Percentiles rank a stretch among this genome's conserved stretches.
Evolutionary conservation across 768 basidiomycete species (phyloP).

Genomic region (Suillus paluster): DNA sequence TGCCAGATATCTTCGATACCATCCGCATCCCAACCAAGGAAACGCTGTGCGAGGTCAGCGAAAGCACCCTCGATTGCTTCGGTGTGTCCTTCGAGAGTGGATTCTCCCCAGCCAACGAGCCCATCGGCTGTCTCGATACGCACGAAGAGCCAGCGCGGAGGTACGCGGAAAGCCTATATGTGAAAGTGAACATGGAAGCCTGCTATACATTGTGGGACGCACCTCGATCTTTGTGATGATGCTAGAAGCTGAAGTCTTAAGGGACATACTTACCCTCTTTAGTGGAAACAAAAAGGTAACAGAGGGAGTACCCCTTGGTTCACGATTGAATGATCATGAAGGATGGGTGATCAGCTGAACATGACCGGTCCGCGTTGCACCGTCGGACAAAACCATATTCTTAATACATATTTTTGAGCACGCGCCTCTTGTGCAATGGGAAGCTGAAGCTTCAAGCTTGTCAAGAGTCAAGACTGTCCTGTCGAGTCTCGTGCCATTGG

Average conservation of each 20-base stretch:
- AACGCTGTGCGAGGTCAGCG: constrained; percentile 59
- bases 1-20: constrained; percentile 79
- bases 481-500: no score
- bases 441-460: no score
- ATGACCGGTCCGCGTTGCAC: neutral
- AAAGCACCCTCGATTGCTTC: constrained; percentile 75
- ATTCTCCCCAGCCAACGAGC: constrained; percentile 76
- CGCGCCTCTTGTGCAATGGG: neutral
- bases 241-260: constrained; percentile 19
- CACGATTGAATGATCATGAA: neutral
- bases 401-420: neutral
- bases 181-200: neutral
- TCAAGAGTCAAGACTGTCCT: no score
- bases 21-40: constrained; percentile 63
- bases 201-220: neutral
- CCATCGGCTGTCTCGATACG: constrained; percentile 68
- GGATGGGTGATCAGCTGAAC: constrained; percentile 1
- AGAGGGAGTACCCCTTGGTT: neutral
- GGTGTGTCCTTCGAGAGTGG: constrained; percentile 71
- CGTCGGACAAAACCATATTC: neutral
- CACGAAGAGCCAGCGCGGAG: constrained; percentile 75
- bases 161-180: constrained; percentile 62
- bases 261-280: constrained; percentile 14
- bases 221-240: constrained; percentile 36
- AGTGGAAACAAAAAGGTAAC: neutral